Conservation (phyloP, 352 stramenopile genomes). For the Phytophthora sp. region DNA sequence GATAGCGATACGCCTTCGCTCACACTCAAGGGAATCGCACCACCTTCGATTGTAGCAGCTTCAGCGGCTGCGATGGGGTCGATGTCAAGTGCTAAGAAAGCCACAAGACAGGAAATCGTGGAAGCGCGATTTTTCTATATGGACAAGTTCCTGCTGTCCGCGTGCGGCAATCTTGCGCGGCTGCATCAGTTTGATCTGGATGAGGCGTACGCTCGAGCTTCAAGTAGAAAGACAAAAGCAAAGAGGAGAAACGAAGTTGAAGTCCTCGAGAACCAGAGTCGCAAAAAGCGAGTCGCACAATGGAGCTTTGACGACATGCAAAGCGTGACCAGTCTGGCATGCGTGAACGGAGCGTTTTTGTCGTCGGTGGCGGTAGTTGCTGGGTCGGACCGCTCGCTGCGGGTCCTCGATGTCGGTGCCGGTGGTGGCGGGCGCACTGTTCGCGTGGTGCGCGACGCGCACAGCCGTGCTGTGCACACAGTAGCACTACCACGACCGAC, state of each 20-base stretch:
- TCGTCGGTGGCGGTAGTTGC: conserved; percentile 78
- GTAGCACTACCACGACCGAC: conserved; percentile 71
- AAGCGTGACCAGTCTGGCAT: conserved; percentile 66
- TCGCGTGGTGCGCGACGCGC: conserved; percentile 68
- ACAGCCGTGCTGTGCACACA: conserved; percentile 68
- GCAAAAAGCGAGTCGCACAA: conserved; percentile 69
- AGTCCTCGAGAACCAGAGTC: conserved; percentile 61
- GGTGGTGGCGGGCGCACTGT: conserved; percentile 42
- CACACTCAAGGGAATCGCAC: conserved; percentile 48
- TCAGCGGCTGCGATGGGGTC: conserved; percentile 36
- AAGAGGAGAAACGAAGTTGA: conserved; percentile 40
- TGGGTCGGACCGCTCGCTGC: conserved; percentile 79
- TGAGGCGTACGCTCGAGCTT: conserved; percentile 49
- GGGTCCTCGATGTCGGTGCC: conserved; percentile 73
- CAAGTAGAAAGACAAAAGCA: conserved; percentile 29
- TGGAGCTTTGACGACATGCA: conserved; percentile 76
- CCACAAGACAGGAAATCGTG: conserved; percentile 57
- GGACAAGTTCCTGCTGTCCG: conserved; percentile 86
- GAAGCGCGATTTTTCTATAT: conserved; percentile 88
- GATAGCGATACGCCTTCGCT: conserved; percentile 71
- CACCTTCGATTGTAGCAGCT: conserved; percentile 33
- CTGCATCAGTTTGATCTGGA: conserved; percentile 83
- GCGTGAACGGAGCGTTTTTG: conserved; percentile 82
- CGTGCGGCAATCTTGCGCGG: conserved; percentile 63
- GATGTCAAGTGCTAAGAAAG: conserved; percentile 54